Percentiles rank a stretch among this genome's conserved stretches.
These are phyloP conservation scores for Rutstroemia sydowiana DNA, from an alignment of 2,329 filamentous ascomycete genomes.

Conservation along the genomic window DNA sequence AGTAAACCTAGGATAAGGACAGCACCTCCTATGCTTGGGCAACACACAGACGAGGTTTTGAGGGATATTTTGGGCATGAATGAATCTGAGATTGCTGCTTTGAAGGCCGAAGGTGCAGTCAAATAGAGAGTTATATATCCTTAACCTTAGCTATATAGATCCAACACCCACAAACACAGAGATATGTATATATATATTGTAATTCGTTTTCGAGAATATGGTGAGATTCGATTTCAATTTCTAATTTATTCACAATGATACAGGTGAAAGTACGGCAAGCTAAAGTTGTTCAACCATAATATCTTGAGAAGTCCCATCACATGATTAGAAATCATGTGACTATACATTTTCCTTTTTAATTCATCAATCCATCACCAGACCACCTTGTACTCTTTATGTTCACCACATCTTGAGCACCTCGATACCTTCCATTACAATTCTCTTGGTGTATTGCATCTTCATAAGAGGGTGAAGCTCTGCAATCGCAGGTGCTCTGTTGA, in stretches of 20 bases:
- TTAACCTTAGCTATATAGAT: neutral
- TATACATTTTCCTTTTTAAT: no score
- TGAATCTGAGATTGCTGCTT: constrained; percentile 47
- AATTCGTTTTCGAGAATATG: no score
- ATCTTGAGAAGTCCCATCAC: constrained; percentile 7
- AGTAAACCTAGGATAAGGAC: constrained; percentile 68
- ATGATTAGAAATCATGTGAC: constrained; percentile 7
- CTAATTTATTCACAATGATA: no score
- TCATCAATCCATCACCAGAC: constrained; percentile 9
- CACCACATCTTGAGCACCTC: neutral
- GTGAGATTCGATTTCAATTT: no score
- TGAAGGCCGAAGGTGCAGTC: constrained; percentile 63
- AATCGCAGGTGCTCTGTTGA: neutral
- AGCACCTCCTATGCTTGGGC: constrained; percentile 75
- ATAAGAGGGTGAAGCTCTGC: neutral
- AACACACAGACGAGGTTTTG: constrained; percentile 79
- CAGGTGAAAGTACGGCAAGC: no score
- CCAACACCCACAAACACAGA: no score
- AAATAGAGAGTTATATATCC: constrained; percentile 32
- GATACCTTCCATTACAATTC: constrained; percentile 1
- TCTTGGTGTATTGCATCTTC: neutral
- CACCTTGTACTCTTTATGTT: constrained; percentile 6
- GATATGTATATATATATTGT: neutral
- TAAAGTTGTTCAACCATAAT: no score
- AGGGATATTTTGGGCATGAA: constrained; percentile 53